phyloP scores from a whole-genome alignment of 2,329 filamentous ascomycete species.

The Fusarium burgessii region DNA sequence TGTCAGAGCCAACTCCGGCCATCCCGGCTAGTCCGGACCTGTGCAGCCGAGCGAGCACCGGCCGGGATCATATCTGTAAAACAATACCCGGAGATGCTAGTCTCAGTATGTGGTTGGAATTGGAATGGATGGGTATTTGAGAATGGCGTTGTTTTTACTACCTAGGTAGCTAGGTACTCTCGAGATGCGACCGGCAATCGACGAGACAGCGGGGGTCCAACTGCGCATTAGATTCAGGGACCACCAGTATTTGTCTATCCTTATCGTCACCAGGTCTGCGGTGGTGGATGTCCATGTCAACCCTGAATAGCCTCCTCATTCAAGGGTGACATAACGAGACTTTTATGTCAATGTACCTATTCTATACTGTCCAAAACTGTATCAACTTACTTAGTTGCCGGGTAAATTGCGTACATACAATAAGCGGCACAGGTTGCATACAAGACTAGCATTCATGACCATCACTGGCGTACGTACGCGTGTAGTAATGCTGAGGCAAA shows the following conservation, averaged over 20 bases:
- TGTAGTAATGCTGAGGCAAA: conserved; percentile 35
- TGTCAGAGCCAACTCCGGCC: neutral
- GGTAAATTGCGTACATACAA: conserved; percentile 5
- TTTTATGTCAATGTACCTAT: neutral
- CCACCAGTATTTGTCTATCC: neutral
- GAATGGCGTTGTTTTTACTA: conserved; percentile 29
- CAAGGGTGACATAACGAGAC: conserved; percentile 15
- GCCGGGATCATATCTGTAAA: conserved; percentile 27
- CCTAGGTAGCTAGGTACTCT: neutral
- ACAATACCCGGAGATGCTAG: conserved; percentile 21
- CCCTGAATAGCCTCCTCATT: neutral
- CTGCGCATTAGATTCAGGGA: conserved; percentile 12
- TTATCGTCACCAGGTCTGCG: neutral
- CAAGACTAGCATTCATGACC: conserved; percentile 15
- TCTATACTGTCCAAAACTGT: neutral
- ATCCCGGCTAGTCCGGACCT: conserved; percentile 35
- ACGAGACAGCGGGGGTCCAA: conserved; percentile 22
- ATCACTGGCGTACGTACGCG: conserved; percentile 3
- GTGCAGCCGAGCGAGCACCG: conserved; percentile 33
- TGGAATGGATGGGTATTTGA: conserved; percentile 10
- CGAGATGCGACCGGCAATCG: conserved; percentile 29
- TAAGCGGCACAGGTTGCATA: conserved; percentile 24
- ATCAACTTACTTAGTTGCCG: neutral
- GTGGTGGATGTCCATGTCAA: conserved; percentile 19
- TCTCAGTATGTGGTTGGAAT: conserved; percentile 14